These are phyloP conservation scores for Periconia digitata DNA, from an alignment of 2,329 filamentous ascomycete species.

Conservation along the genomic window DNA sequence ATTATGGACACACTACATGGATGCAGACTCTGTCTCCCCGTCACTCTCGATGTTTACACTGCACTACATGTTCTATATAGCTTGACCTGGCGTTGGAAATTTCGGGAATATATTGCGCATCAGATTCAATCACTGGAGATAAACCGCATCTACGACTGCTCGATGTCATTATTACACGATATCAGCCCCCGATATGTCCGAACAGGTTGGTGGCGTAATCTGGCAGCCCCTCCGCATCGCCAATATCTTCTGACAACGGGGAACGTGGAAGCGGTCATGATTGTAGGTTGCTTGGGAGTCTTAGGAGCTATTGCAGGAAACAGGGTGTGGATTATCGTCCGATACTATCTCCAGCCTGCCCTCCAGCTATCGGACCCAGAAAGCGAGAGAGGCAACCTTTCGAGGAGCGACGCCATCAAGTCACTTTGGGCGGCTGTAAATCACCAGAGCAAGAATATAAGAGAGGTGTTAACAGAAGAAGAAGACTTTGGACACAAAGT, in stretches of 20 bases:
- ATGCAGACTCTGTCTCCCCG: too few relatives aligned
- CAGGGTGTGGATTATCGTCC: neutral
- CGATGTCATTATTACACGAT: neutral
- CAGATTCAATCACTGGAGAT: too few relatives aligned
- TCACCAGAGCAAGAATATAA: neutral
- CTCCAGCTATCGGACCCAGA: neutral
- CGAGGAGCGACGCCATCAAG: neutral
- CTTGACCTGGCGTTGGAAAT: too few relatives aligned
- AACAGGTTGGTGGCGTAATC: slow-evolving; percentile 1
- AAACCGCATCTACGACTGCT: too few relatives aligned
- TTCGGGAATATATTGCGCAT: too few relatives aligned
- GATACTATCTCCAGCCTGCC: neutral
- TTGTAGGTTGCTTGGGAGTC: neutral
- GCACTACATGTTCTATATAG: too few relatives aligned
- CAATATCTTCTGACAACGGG: neutral
- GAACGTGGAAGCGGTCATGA: neutral
- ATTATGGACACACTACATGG: too few relatives aligned
- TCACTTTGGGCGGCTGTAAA: neutral
- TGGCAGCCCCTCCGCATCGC: neutral
- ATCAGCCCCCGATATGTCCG: neutral
- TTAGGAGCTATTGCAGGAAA: neutral
- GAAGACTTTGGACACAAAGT: neutral
- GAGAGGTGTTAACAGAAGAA: neutral
- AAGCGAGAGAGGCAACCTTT: neutral
- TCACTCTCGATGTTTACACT: too few relatives aligned